Evolutionary conservation across 2,329 filamentous ascomycete species (phyloP), one percentile per base, ranked within the genome.

Genomic region (Phaeophleospora eucalypticola): DNA sequence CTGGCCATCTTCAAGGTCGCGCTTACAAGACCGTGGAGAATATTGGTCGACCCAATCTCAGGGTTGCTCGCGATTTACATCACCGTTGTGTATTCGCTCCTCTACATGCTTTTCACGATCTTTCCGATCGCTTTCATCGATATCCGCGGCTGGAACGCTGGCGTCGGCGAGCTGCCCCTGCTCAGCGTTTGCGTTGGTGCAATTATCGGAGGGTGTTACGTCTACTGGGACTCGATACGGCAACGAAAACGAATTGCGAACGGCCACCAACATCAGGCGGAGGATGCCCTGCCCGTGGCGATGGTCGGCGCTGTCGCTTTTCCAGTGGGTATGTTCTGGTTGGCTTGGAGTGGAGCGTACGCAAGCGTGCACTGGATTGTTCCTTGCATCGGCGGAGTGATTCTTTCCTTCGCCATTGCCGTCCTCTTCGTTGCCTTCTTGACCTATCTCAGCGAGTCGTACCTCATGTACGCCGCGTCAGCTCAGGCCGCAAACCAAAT

Each of bases 11-110:
- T 84, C 62, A 73, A 73, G 45, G 73, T 75, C 2, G 75, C 79
- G 3, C 70, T 86, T n/a, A 71, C 76, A 41, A 75, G 84, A 2
- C 84, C 85, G 1, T 85, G 83, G 81, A 70, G 83, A 37, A 74
- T 88, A 43, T 74, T 88, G 9, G 83, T 87, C 71, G 84, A 88
- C 60, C 84, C 84, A 2, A 87, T 86, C 53, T 80, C 86, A 18
- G 63, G 84, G 9, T 68, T 86, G 8, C 71, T 81, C 2, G 79
- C 77, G 32, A 70, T 87, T 19, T 87, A 86, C 69, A 78, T 84
- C 71, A 81, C 82, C 46, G 82, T 77, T 57, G 71, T 75, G 48
- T 76, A 75, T 57, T 72, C 71, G 14, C 72, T 71, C 4, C 63
- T 75, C 1, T 75, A 75, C 60, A 72, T 74, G 70, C 64, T 75